Evolutionary conservation across 108 stramenopile species (phyloP).

Genomic region (Discostella pseudostelligera): DNA sequence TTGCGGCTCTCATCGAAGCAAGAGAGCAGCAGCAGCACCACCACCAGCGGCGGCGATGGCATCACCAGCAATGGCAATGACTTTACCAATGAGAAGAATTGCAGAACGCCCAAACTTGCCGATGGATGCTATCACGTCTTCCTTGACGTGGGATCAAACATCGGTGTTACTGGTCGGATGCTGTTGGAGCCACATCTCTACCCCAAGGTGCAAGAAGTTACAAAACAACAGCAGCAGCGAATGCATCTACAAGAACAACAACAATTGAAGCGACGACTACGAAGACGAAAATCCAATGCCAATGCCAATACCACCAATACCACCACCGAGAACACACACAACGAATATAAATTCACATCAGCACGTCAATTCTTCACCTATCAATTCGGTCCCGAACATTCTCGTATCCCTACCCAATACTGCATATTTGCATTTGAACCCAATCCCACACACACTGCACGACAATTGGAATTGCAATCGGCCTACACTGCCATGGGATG

Average conservation of each 20-base stretch:
- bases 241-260: neutral
- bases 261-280: neutral
- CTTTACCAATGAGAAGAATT: too few relatives aligned
- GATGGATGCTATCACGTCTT: slow-evolving; percentile 46
- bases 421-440: slow-evolving; percentile 46
- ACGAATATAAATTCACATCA: neutral
- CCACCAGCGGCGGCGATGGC: neutral
- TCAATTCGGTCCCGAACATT: slow-evolving; percentile 15
- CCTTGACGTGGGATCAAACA: slow-evolving; percentile 44
- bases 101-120: slow-evolving; percentile 9
- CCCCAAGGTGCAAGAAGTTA: neutral
- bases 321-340: neutral
- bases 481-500: slow-evolving; percentile 34
- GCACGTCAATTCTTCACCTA: slow-evolving; percentile 19
- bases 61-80: neutral
- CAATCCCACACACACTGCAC: slow-evolving; percentile 17
- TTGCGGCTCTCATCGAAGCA: neutral
- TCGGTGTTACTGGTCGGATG: slow-evolving; percentile 39
- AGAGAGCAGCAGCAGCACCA: neutral
- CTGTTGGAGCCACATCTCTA: slow-evolving; percentile 40
- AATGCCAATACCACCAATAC: neutral
- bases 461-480: slow-evolving; percentile 9
- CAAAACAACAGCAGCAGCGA: neutral
- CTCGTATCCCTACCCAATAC: slow-evolving; percentile 16
- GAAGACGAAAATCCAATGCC: neutral